phyloP scores from a whole-genome alignment of 805 yeast species.

The Schwanniomyces pseudopolymorphus region DNA sequence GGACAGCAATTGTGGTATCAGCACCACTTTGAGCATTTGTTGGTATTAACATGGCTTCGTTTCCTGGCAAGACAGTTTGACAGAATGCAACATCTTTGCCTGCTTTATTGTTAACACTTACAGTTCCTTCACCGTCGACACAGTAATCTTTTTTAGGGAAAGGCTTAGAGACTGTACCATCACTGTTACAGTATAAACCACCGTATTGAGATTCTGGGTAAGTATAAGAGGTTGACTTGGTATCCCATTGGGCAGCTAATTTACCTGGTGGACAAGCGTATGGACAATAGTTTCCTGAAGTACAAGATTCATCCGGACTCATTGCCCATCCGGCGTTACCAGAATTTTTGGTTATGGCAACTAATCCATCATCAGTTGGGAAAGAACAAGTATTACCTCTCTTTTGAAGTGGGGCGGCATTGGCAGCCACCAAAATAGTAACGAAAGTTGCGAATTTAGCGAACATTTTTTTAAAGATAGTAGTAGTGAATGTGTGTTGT shows the following conservation, averaged over 20 bases:
- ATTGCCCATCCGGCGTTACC: conserved; percentile 85
- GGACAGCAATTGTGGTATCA: conserved; percentile 69
- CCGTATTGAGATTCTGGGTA: conserved; percentile 82
- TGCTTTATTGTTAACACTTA: conserved; percentile 59
- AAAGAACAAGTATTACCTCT: conserved; percentile 54
- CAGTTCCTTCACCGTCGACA: conserved; percentile 74
- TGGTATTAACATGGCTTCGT: conserved; percentile 92
- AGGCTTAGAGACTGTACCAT: conserved; percentile 68
- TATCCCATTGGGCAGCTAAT: conserved; percentile 88
- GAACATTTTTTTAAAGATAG: conserved; percentile 6
- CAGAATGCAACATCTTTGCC: conserved; percentile 72
- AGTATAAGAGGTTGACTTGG: conserved; percentile 64
- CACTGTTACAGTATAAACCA: conserved; percentile 72
- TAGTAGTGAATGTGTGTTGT: background rate
- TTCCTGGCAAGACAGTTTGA: conserved; percentile 92
- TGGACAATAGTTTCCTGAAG: conserved; percentile 82
- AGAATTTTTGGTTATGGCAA: conserved; percentile 58
- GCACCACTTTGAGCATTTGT: conserved; percentile 57
- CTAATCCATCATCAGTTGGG: conserved; percentile 68
- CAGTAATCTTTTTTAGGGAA: conserved; percentile 61
- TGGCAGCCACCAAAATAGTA: conserved; percentile 7
- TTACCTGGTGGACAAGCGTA: conserved; percentile 91
- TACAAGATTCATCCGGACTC: conserved; percentile 70
- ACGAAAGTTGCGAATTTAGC: conserved; percentile 6
- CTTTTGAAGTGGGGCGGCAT: conserved; percentile 25